Conservation (phyloP, 2,329 filamentous ascomycete genomes). For the Penicillium sp. region DNA sequence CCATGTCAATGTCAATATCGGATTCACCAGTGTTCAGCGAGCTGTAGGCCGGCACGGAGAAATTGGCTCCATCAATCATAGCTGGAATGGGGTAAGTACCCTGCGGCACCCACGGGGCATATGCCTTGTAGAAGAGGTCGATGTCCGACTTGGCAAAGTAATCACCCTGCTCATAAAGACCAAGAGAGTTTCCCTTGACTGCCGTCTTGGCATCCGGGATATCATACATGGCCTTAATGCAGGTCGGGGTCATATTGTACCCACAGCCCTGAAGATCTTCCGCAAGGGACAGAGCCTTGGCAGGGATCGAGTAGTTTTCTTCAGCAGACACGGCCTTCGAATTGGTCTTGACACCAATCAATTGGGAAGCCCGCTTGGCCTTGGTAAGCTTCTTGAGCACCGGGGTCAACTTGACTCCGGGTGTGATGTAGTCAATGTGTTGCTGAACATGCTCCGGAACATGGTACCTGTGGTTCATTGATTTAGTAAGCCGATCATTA, state of each 20-base stretch:
- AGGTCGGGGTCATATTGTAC: conserved; percentile 58
- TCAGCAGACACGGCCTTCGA: background rate
- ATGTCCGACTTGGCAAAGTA: conserved; percentile 55
- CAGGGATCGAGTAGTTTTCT: conserved; percentile 9
- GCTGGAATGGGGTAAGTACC: conserved; percentile 49
- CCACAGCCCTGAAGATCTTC: conserved; percentile 49
- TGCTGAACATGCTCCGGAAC: conserved; percentile 49
- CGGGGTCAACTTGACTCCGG: conserved; percentile 54
- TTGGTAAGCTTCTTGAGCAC: conserved; percentile 26
- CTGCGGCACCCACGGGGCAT: conserved; percentile 42
- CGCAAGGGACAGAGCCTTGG: conserved; percentile 18
- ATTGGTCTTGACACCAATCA: conserved; percentile 12
- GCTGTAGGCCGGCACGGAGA: conserved; percentile 34
- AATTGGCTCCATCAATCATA: conserved; percentile 52
- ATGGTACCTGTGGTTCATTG: conserved; percentile 41
- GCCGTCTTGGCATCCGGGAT: conserved; percentile 44
- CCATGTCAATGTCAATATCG: conserved; percentile 57
- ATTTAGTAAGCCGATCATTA: background rate
- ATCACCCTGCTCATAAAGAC: conserved; percentile 57
- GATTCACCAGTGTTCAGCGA: conserved; percentile 48
- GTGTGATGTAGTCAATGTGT: conserved; percentile 60
- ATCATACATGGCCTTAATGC: conserved; percentile 53
- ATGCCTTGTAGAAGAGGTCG: conserved; percentile 50
- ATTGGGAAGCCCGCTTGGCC: conserved; percentile 21
- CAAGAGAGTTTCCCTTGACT: conserved; percentile 51